Evolutionary conservation across 345 rosid species (phyloP), one percentile per base, ranked within the genome.

Genomic region (Adansonia digitata): DNA sequence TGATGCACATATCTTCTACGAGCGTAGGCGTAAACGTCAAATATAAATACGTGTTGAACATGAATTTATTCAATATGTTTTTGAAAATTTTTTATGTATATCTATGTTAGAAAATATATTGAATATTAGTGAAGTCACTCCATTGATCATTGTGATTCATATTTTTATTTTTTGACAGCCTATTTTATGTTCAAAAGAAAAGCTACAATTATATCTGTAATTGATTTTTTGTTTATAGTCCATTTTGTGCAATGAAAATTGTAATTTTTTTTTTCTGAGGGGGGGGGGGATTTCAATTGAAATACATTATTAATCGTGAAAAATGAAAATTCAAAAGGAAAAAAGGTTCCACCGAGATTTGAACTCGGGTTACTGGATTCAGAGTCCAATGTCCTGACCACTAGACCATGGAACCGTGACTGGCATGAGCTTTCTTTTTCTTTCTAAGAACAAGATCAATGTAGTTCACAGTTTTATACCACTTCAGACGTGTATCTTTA

Each of bases 351-450:
- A 90, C 93, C 89, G 94, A 90, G 90, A 87, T 73, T 90, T 86
- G 95, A 90, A 89, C 90, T 89, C 90, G 94, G 92, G 95, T 88
- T 92, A 89, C 89, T 88, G 88, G 89, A 92, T 88, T 89, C 92
- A 92, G 89, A 86, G 91, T 86, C 95, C 88, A 85, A 86, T 86
- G 92, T 87, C 93, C 95, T 89, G 67, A 88, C 93, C 92, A 85
- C 95, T 90, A 87, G 95, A 86, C 92, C 90, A 86, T 88, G 84
- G 92, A 81, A 85, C 90, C 91, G n/a, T n/a, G n/a, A n/a, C n/a
- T n/a, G n/a, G n/a, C n/a, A n/a, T n/a, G n/a, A n/a, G n/a, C n/a
- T n/a, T n/a, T n/a, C n/a, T n/a, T n/a, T n/a, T n/a, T n/a, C n/a
- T n/a, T n/a, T n/a, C n/a, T n/a, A n/a, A n/a, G n/a, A n/a, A n/a